phyloP scores from a whole-genome alignment of 768 basidiomycete species.

The Kwoniella sp. region DNA sequence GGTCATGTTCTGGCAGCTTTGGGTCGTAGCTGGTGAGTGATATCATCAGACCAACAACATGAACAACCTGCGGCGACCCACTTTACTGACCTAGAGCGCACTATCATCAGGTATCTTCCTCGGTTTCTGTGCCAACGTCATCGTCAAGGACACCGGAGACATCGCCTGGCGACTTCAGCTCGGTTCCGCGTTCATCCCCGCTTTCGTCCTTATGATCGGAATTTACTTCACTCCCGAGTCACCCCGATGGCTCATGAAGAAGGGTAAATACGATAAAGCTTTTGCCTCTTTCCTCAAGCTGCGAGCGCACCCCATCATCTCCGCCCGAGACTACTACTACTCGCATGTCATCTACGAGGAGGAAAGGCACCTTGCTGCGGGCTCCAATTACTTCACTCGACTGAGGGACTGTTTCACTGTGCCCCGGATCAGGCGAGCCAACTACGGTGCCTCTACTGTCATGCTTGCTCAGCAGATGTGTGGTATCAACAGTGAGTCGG shows the following conservation, averaged over 20 bases:
- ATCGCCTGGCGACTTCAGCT: constrained; percentile 59
- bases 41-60: background rate
- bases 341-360: constrained; percentile 56
- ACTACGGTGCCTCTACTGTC: constrained; percentile 56
- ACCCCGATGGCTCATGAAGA: constrained; percentile 59
- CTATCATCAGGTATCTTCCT: constrained; percentile 46
- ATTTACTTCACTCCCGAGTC: constrained; percentile 55
- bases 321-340: constrained; percentile 59
- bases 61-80: too few species aligned
- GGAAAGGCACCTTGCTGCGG: constrained; percentile 50
- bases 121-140: constrained; percentile 55
- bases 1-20: constrained; percentile 81
- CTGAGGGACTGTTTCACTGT: constrained; percentile 58
- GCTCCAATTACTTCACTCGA: constrained; percentile 54
- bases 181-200: constrained; percentile 56
- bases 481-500: constrained; percentile 42
- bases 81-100: constrained; percentile 19
- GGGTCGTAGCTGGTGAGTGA: constrained; percentile 44
- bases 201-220: constrained; percentile 38
- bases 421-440: constrained; percentile 58
- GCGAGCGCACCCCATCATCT: constrained; percentile 55
- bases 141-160: constrained; percentile 50
- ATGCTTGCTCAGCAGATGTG: constrained; percentile 58
- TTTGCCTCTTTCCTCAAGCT: constrained; percentile 56
- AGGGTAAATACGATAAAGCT: constrained; percentile 55